Evolutionary conservation across 2,329 filamentous ascomycete species (phyloP).

Genomic region (Paraphaeosphaeria sporulosa): DNA sequence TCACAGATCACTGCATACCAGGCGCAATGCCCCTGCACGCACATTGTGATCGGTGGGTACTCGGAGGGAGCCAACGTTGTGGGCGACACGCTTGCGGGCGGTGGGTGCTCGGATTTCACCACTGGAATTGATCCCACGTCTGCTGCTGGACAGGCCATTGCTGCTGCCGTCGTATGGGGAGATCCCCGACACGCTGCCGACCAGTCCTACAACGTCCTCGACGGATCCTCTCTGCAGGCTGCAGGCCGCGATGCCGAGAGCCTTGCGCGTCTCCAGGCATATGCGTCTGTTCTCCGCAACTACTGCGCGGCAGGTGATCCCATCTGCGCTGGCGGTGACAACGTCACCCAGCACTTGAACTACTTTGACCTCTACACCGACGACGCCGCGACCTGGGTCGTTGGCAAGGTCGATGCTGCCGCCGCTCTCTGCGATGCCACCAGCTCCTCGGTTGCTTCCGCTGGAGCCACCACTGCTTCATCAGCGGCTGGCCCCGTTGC

Average conservation of each 20-base stretch:
- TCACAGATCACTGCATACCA: constrained; percentile 62
- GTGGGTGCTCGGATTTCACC: constrained; percentile 29
- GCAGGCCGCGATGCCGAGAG: constrained; percentile 21
- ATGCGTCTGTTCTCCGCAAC: constrained; percentile 62
- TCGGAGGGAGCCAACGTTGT: constrained; percentile 67
- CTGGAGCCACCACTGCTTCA: not conserved
- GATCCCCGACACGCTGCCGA: constrained; percentile 32
- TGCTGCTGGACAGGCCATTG: constrained; percentile 33
- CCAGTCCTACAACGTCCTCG: constrained; percentile 33
- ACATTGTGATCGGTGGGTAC: constrained; percentile 67
- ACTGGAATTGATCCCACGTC: constrained; percentile 28
- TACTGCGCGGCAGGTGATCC: constrained; percentile 69
- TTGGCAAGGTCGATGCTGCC: constrained; percentile 28
- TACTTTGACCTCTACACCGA: constrained; percentile 55
- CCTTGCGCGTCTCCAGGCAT: constrained; percentile 30
- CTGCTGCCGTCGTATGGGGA: constrained; percentile 35
- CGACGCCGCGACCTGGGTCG: constrained; percentile 31
- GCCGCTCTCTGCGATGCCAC: not conserved
- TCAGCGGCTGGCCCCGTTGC: not conserved
- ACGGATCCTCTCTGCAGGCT: constrained; percentile 27
- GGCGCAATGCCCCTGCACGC: constrained; percentile 60
- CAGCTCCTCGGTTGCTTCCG: not conserved
- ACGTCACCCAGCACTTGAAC: constrained; percentile 64
- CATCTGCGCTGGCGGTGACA: constrained; percentile 69
- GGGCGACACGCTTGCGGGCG: constrained; percentile 65